Evolutionary conservation across 1,284 basidiomycete species (phyloP).

Genomic region (Moesziomyces parantarcticus): DNA sequence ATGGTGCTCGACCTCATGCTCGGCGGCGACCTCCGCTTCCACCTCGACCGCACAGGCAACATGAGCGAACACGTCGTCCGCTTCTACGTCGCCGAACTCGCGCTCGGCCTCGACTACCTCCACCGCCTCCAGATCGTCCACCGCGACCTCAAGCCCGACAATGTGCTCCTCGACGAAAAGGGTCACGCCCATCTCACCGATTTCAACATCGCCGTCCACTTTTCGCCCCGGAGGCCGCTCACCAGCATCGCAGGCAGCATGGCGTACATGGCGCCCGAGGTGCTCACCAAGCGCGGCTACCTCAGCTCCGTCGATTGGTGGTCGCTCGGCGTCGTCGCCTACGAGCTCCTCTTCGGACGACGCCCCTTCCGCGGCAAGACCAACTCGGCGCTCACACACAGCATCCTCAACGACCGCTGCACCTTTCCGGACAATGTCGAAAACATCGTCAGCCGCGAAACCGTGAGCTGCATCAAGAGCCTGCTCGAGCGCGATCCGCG

Average conservation of each 20-base stretch:
- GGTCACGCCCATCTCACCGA: slow-evolving; percentile 97
- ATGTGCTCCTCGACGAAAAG: slow-evolving; percentile 88
- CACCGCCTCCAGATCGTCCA: slow-evolving; percentile 93
- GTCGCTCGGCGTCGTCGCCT: slow-evolving; percentile 59
- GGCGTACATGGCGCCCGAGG: slow-evolving; percentile 85
- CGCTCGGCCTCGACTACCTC: slow-evolving; percentile 85
- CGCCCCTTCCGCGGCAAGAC: slow-evolving; percentile 62
- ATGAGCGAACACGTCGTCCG: slow-evolving; percentile 84
- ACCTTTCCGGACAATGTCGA: slow-evolving; percentile 62
- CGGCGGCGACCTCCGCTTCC: slow-evolving; percentile 92
- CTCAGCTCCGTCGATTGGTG: slow-evolving; percentile 62
- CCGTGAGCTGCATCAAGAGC: slow-evolving; percentile 50
- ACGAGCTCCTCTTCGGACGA: slow-evolving; percentile 62
- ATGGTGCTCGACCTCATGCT: slow-evolving; percentile 97
- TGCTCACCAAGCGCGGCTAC: slow-evolving; percentile 63
- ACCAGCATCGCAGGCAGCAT: slow-evolving; percentile 87
- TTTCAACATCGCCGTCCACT: slow-evolving; percentile 98
- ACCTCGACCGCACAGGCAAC: slow-evolving; percentile 81
- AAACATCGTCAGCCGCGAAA: slow-evolving; percentile 54
- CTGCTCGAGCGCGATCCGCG: slow-evolving; percentile 84
- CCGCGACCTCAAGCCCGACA: slow-evolving; percentile 85
- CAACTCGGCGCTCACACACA: slow-evolving; percentile 60
- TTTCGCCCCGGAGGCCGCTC: slow-evolving; percentile 83
- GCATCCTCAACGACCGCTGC: slow-evolving; percentile 60
- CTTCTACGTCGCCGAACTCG: slow-evolving; percentile 91